A percentile compares a stretch with the other conserved stretches of the same genome.
Evolutionary conservation across 2,329 filamentous ascomycete genomes (phyloP).

Genomic region (Bipolaris oryzae): DNA sequence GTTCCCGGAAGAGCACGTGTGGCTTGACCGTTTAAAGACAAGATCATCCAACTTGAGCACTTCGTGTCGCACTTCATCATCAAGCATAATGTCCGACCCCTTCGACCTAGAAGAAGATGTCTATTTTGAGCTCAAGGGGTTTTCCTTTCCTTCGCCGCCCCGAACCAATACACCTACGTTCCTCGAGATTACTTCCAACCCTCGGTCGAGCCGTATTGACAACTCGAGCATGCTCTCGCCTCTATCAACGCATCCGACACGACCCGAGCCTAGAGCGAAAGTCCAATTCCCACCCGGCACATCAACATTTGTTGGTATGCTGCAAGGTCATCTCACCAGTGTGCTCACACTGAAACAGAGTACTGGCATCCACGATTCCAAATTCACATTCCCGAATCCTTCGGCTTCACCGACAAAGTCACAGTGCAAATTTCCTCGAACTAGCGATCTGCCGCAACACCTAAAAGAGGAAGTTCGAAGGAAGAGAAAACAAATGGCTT

Average conservation of each 20-base stretch:
- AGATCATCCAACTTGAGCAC: slow-evolving; percentile 29
- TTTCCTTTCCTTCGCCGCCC: slow-evolving; percentile 9
- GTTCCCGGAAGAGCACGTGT: slow-evolving; percentile 18
- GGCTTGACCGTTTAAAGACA: slow-evolving; percentile 21
- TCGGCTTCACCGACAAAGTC: slow-evolving; percentile 23
- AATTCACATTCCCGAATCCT: slow-evolving; percentile 23
- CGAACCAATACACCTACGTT: background rate
- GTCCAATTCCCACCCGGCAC: slow-evolving; percentile 30
- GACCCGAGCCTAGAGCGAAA: slow-evolving; percentile 2
- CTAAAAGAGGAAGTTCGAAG: slow-evolving; percentile 20
- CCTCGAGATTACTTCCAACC: background rate
- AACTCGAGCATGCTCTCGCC: slow-evolving; percentile 3
- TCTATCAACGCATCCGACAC: background rate
- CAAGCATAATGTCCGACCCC: slow-evolving; percentile 30
- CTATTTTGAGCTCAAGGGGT: slow-evolving; percentile 9
- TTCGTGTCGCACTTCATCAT: slow-evolving; percentile 23
- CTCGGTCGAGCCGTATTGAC: background rate
- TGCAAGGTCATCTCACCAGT: slow-evolving; percentile 35
- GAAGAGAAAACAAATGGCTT: slow-evolving; percentile 24
- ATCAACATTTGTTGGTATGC: slow-evolving; percentile 34
- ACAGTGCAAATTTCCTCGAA: background rate
- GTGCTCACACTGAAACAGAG: slow-evolving; percentile 32
- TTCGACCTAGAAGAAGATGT: slow-evolving; percentile 14
- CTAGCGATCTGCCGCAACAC: slow-evolving; percentile 16
- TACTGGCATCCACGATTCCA: slow-evolving; percentile 15